A percentile compares a stretch with the other conserved stretches of the same genome.
These are phyloP conservation scores for Dactylellina leptospora DNA, from an alignment of 2,329 filamentous ascomycete species.

Conservation along the genomic window DNA sequence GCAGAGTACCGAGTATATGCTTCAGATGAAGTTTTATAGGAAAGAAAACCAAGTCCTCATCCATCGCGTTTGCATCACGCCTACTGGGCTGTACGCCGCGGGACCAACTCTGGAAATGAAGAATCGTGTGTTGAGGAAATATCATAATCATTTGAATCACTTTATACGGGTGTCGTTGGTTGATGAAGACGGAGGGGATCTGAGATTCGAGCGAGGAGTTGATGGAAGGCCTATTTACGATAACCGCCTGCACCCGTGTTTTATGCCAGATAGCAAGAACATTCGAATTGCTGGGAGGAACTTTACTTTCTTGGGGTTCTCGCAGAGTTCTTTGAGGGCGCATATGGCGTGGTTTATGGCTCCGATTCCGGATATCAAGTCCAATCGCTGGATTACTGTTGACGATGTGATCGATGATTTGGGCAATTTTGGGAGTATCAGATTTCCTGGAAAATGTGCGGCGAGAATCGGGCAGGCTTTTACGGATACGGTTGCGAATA, in stretches of 20 bases:
- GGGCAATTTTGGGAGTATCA: slow-evolving; percentile 66
- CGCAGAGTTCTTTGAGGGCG: slow-evolving; percentile 77
- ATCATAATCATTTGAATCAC: slow-evolving; percentile 67
- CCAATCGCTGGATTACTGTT: slow-evolving; percentile 57
- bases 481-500: slow-evolving; percentile 73
- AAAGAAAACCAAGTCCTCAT: slow-evolving; percentile 64
- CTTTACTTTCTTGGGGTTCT: slow-evolving; percentile 78
- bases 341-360: slow-evolving; percentile 75
- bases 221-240: slow-evolving; percentile 60
- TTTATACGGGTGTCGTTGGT: slow-evolving; percentile 77
- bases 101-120: slow-evolving; percentile 73
- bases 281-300: slow-evolving; percentile 71
- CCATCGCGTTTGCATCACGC: slow-evolving; percentile 69
- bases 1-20: slow-evolving; percentile 53
- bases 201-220: slow-evolving; percentile 68
- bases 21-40: slow-evolving; percentile 53
- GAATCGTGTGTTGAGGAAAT: slow-evolving; percentile 76
- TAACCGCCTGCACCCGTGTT: slow-evolving; percentile 68
- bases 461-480: slow-evolving; percentile 74
- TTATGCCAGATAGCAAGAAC: slow-evolving; percentile 63
- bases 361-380: slow-evolving; percentile 60
- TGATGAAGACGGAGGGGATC: slow-evolving; percentile 75
- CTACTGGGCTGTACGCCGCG: slow-evolving; percentile 67
- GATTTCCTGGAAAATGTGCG: slow-evolving; percentile 67
- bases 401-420: slow-evolving; percentile 64